phyloP scores from a whole-genome alignment of 2,329 filamentous ascomycete species.

The Ceratocystis ficicola region DNA sequence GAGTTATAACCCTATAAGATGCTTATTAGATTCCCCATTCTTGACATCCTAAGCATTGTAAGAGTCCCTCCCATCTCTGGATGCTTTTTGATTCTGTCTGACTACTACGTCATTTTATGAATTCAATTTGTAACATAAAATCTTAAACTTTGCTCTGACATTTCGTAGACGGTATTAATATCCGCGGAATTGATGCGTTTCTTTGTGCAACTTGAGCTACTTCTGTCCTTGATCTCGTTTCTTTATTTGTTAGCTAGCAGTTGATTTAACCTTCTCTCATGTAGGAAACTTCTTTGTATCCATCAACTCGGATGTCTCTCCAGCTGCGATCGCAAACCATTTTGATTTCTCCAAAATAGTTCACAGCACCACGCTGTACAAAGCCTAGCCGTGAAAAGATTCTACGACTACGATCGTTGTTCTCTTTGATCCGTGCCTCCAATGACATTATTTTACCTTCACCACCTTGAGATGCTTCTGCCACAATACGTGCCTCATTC shows the following conservation, averaged over 20 bases:
- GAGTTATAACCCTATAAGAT: too few relatives aligned
- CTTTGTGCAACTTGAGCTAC: background rate
- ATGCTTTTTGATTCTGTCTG: too few relatives aligned
- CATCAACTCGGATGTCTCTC: slow-evolving; percentile 13
- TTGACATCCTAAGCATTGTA: too few relatives aligned
- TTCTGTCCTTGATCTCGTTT: background rate
- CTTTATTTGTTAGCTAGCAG: background rate
- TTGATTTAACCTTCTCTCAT: background rate
- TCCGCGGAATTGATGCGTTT: background rate
- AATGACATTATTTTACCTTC: slow-evolving; percentile 34
- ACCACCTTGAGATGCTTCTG: slow-evolving; percentile 31
- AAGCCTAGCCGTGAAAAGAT: slow-evolving; percentile 44
- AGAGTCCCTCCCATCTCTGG: too few relatives aligned
- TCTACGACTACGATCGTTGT: slow-evolving; percentile 40
- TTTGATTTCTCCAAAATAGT: slow-evolving; percentile 50
- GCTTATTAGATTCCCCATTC: too few relatives aligned
- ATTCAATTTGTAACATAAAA: too few relatives aligned
- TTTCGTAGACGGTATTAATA: background rate
- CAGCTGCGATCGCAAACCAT: slow-evolving; percentile 26
- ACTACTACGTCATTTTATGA: too few relatives aligned
- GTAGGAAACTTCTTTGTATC: slow-evolving; percentile 18
- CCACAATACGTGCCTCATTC: slow-evolving; percentile 43
- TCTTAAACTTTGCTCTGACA: too few relatives aligned
- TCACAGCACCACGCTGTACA: slow-evolving; percentile 37
- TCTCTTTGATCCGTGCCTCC: slow-evolving; percentile 47